These are phyloP conservation scores for Peniophora sp. DNA, from an alignment of 1,284 basidiomycete species.

Conservation along the genomic window DNA sequence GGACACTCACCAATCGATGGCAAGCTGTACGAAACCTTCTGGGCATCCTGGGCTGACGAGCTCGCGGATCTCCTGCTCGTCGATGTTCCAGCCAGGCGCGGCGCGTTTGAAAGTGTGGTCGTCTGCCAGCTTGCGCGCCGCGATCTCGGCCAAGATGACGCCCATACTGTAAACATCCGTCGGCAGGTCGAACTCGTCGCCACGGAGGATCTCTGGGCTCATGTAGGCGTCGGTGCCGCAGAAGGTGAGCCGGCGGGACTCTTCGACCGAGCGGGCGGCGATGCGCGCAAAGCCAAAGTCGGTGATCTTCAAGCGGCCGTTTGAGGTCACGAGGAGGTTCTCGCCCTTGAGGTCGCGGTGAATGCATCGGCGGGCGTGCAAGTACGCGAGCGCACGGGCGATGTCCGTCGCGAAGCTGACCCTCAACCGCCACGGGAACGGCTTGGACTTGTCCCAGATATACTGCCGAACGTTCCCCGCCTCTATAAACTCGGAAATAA, in stretches of 20 bases:
- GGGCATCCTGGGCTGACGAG: constrained; percentile 77
- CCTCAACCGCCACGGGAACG: constrained; percentile 86
- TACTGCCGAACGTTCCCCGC: constrained; percentile 82
- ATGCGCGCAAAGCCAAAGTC: constrained; percentile 96
- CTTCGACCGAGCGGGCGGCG: constrained; percentile 85
- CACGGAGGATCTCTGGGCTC: constrained; percentile 91
- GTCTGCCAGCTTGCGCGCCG: constrained; percentile 79
- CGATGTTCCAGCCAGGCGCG: constrained; percentile 75
- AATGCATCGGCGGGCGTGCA: constrained; percentile 88
- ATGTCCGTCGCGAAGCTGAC: constrained; percentile 94
- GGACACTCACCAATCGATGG: constrained; percentile 54
- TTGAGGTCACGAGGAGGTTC: constrained; percentile 90
- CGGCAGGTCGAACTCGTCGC: constrained; percentile 85
- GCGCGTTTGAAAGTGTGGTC: constrained; percentile 73
- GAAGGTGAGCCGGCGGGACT: constrained; percentile 87
- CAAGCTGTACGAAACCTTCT: constrained; percentile 66
- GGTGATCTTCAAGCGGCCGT: constrained; percentile 92
- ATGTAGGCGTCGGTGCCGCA: constrained; percentile 95
- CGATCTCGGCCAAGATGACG: constrained; percentile 92
- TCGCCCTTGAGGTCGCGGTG: constrained; percentile 93
- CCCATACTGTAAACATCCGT: constrained; percentile 95
- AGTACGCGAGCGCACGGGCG: constrained; percentile 89
- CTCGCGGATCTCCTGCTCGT: constrained; percentile 64
- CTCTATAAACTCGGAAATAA: constrained; percentile 85
- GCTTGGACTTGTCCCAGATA: constrained; percentile 71